Conservation (phyloP, 2,329 filamentous ascomycete genomes). For the Cladobotryum protrusum region DNA sequence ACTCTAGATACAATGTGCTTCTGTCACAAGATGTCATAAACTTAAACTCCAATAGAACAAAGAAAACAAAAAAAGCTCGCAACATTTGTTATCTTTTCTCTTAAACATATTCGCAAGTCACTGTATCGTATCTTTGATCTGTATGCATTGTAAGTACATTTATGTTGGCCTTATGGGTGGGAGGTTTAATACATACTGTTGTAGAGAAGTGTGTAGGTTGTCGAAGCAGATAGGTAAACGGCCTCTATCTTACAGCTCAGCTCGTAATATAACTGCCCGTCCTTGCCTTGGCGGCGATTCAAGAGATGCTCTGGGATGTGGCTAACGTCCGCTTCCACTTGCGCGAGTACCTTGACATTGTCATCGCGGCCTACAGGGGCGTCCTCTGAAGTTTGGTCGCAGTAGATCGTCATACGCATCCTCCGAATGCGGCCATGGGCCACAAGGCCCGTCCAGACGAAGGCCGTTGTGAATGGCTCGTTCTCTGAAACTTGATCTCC, state of each 20-base stretch:
- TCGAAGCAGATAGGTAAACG: constrained; percentile 36
- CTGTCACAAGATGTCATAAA: background rate
- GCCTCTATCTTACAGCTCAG: constrained; percentile 35
- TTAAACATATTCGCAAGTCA: constrained; percentile 38
- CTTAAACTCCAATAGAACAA: constrained; percentile 1
- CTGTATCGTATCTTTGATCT: constrained; percentile 35
- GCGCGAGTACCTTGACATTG: constrained; percentile 31
- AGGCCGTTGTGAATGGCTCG: constrained; percentile 28
- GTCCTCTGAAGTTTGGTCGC: constrained; percentile 23
- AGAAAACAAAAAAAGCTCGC: background rate
- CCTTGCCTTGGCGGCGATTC: constrained; percentile 26
- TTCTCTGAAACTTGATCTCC: constrained; percentile 35
- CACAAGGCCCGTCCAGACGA: constrained; percentile 27
- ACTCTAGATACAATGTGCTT: no score
- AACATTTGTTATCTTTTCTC: background rate
- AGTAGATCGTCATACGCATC: constrained; percentile 32
- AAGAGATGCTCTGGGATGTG: constrained; percentile 34
- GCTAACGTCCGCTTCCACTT: constrained; percentile 34
- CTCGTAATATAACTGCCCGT: constrained; percentile 35
- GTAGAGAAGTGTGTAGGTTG: constrained; percentile 37
- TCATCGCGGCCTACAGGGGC: constrained; percentile 31
- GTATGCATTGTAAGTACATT: constrained; percentile 14
- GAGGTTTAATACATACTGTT: constrained; percentile 27
- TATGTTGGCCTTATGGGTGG: no score
- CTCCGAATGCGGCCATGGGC: constrained; percentile 26